Conservation (phyloP, 345 rosid genomes). For the Acer negundo region DNA sequence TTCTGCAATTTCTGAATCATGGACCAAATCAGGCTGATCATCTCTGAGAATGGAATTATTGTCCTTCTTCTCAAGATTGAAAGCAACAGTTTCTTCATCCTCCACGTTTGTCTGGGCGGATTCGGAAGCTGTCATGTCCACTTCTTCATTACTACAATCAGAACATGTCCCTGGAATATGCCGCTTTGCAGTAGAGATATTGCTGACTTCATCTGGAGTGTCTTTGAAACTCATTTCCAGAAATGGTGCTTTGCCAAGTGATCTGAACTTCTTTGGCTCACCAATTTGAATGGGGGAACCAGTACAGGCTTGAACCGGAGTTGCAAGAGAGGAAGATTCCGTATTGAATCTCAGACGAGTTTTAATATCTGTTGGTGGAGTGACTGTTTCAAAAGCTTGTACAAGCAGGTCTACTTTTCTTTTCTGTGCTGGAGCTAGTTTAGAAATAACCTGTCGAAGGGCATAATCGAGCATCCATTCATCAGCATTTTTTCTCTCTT, state of each 20-base stretch:
- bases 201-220: conserved; percentile 17
- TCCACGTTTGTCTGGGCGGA: conserved; percentile 15
- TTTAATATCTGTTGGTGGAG: conserved; percentile 46
- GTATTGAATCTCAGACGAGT: conserved; percentile 24
- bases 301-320: conserved; percentile 36
- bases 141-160: not conserved
- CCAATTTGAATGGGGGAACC: conserved; percentile 27
- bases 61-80: conserved; percentile 17
- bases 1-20: conserved; percentile 22
- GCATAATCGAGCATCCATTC: conserved; percentile 99
- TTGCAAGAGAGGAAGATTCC: conserved; percentile 35
- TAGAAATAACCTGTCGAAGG: conserved; percentile 68
- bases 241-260: conserved; percentile 13
- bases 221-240: conserved; percentile 21
- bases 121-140: conserved; percentile 9
- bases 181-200: conserved; percentile 10
- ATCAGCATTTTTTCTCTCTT: conserved; percentile 69
- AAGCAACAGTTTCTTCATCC: conserved; percentile 28
- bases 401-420: conserved; percentile 86
- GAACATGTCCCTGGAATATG: conserved; percentile 12
- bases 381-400: conserved; percentile 88
- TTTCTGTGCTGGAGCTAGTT: conserved; percentile 71
- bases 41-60: conserved; percentile 13
- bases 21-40: conserved; percentile 7
- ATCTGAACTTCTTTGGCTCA: conserved; percentile 23